A percentile compares a stretch with the other conserved stretches of the same genome.
phyloP scores from a whole-genome alignment of 306 rosid species.

The Cotoneaster glaucophyllus region DNA sequence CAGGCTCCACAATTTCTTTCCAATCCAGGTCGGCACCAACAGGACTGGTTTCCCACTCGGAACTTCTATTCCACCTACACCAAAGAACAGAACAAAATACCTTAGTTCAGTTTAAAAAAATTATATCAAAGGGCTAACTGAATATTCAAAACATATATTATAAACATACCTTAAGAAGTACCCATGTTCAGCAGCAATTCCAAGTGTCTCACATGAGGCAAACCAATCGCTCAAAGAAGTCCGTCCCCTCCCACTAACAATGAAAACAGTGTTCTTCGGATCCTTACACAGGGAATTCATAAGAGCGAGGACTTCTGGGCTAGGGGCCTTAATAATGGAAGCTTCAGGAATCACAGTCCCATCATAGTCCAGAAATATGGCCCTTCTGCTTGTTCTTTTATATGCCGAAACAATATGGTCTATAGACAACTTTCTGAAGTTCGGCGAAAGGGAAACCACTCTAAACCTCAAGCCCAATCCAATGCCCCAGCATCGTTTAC shows the following conservation, averaged over 20 bases:
- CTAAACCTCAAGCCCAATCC: conserved; percentile 74
- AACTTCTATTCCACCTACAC: conserved; percentile 52
- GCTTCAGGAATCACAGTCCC: conserved; percentile 75
- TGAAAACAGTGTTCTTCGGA: conserved; percentile 61
- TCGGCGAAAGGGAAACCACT: conserved; percentile 61
- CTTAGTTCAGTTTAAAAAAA: background rate
- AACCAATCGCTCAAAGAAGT: conserved; percentile 67
- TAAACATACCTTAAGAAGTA: conserved; percentile 66
- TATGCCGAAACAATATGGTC: conserved; percentile 64
- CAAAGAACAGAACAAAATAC: background rate
- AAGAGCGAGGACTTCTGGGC: conserved; percentile 51
- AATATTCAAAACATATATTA: background rate
- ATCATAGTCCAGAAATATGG: conserved; percentile 79
- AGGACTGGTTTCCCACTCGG: conserved; percentile 67
- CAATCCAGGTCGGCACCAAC: conserved; percentile 61
- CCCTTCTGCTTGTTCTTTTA: conserved; percentile 57
- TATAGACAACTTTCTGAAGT: conserved; percentile 58
- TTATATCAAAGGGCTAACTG: background rate
- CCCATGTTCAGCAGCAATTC: conserved; percentile 91
- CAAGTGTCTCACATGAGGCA: conserved; percentile 58
- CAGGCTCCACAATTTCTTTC: conserved; percentile 68
- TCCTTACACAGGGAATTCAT: conserved; percentile 62
- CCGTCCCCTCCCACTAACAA: conserved; percentile 81
- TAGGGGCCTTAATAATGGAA: conserved; percentile 59
- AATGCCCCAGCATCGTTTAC: conserved; percentile 75